Base-by-base conservation (phyloP, 2,329 filamentous ascomycete species). In the Botrytis pseudocinerea region DNA sequence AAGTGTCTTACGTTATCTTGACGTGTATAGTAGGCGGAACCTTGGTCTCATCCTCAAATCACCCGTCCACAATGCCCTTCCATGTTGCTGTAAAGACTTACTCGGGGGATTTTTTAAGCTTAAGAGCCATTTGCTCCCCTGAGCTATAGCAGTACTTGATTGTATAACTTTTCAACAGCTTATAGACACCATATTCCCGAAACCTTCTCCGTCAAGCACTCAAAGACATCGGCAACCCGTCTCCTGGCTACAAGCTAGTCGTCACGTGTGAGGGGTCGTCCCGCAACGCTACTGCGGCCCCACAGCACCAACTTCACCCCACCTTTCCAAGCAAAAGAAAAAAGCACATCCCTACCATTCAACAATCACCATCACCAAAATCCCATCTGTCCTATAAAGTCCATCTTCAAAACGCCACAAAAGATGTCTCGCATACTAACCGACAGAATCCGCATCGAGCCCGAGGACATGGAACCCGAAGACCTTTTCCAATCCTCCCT, bases 401-500 rank as follows among this genome's bases (percentile, higher is more conserved):
- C 16, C 60, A 42, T 62, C 60, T 12, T 14, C 46, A 28, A 44
- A 18, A n/a, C 22, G 51, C 46, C 46, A 25, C 28, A 6, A 22
- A 42, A 65, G 68, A 88, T 88, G 86, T 42, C 46, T 54, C 64
- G 48, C 48, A 3, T 46, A 40, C 83, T 89, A 48, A 84, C 83
- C 42, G 81, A 83, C 75, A 83, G 84, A 63, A 82, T 87, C 75
- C 80, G 83, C 59, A 80, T 83, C 48, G 83, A 82, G 38, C 81
- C 81, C 6, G 79, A 81, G 38, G 75, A 75, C 72, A 79, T 79
- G 64, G 83, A 82, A 71, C 85, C 89, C 0, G 89, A 91, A 81
- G 89, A 92, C 80, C 86, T 87, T 76, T 86, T 93, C 78, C 83
- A 84, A 48, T 84, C 85, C 2, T 85, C 88, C 0, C 85, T 92